Evolutionary conservation across 768 basidiomycete species (phyloP).

Genomic region (Gymnopilus dilepis): DNA sequence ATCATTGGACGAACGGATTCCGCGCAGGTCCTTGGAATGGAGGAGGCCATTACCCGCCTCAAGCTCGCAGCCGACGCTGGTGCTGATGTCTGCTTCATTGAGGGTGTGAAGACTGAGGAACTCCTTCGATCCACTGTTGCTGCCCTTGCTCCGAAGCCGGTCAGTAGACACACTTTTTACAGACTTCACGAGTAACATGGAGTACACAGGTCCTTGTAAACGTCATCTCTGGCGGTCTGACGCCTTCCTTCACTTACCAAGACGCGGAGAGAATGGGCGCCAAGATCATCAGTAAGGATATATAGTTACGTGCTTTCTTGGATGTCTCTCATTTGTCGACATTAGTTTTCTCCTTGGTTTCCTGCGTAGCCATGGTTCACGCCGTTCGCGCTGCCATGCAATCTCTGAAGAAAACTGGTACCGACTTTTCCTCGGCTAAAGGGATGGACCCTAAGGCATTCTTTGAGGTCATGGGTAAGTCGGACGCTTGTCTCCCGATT

Average conservation of each 20-base stretch:
- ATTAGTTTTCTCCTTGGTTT: slow-evolving; percentile 76
- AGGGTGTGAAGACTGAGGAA: slow-evolving; percentile 74
- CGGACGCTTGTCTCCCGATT: not conserved
- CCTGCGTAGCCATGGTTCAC: slow-evolving; percentile 78
- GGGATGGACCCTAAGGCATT: slow-evolving; percentile 82
- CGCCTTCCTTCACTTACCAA: slow-evolving; percentile 71
- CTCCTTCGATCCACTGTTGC: slow-evolving; percentile 67
- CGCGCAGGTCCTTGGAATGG: slow-evolving; percentile 80
- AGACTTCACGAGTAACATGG: not conserved
- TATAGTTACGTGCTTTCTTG: not conserved
- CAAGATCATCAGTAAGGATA: slow-evolving; percentile 75
- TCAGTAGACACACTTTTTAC: slow-evolving; percentile 29
- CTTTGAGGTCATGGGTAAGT: slow-evolving; percentile 76
- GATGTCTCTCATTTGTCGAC: not conserved
- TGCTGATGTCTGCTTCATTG: slow-evolving; percentile 83
- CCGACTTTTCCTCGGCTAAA: slow-evolving; percentile 61
- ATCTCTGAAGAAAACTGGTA: slow-evolving; percentile 77
- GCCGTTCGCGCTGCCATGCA: slow-evolving; percentile 81
- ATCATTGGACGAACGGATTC: slow-evolving; percentile 81
- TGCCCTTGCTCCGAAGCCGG: slow-evolving; percentile 74
- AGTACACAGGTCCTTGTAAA: slow-evolving; percentile 70
- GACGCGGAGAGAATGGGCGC: slow-evolving; percentile 75
- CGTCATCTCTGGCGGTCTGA: slow-evolving; percentile 79
- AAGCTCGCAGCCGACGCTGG: slow-evolving; percentile 75
- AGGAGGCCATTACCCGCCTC: slow-evolving; percentile 69